Percentiles rank a stretch among this genome's conserved stretches.
Conservation (phyloP, 2,329 filamentous ascomycete genomes). For the Fusarium sp. region DNA sequence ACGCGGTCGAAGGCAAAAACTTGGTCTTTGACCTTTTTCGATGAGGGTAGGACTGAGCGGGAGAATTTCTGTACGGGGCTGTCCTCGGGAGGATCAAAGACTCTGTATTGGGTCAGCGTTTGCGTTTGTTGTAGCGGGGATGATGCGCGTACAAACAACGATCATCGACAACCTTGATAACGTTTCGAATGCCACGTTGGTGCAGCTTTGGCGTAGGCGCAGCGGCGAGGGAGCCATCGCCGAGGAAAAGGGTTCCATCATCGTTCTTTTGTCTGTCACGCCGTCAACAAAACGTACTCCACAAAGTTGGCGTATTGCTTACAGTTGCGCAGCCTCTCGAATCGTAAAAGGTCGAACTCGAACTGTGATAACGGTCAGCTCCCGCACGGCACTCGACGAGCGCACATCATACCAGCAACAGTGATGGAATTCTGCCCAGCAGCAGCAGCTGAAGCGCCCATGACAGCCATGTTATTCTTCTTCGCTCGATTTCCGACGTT, state of each 20-base stretch:
- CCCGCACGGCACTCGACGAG: not conserved
- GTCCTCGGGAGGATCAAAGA: constrained; percentile 97
- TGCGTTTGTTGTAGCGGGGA: not conserved
- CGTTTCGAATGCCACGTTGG: constrained; percentile 85
- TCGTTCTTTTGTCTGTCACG: constrained; percentile 69
- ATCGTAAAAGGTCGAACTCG: constrained; percentile 81
- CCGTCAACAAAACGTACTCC: constrained; percentile 14
- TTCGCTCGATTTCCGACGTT: not conserved
- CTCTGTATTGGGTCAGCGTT: constrained; percentile 60
- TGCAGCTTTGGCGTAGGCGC: constrained; percentile 85
- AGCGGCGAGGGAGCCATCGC: constrained; percentile 93
- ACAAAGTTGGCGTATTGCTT: constrained; percentile 38
- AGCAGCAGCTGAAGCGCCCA: constrained; percentile 36
- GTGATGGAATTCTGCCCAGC: constrained; percentile 63
- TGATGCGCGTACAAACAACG: constrained; percentile 81
- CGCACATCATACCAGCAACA: constrained; percentile 59
- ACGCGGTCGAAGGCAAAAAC: constrained; percentile 97
- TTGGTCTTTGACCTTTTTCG: constrained; percentile 96
- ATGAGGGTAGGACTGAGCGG: constrained; percentile 79
- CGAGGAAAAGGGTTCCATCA: constrained; percentile 91
- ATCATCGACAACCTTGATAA: constrained; percentile 97
- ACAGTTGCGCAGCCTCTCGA: constrained; percentile 92
- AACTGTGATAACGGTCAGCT: constrained; percentile 57
- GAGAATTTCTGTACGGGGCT: constrained; percentile 90
- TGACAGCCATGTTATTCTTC: constrained; percentile 30